Evolutionary conservation across 202 grass and related monocot genomes (phyloP).

Genomic region (Saccharum hybrid): DNA sequence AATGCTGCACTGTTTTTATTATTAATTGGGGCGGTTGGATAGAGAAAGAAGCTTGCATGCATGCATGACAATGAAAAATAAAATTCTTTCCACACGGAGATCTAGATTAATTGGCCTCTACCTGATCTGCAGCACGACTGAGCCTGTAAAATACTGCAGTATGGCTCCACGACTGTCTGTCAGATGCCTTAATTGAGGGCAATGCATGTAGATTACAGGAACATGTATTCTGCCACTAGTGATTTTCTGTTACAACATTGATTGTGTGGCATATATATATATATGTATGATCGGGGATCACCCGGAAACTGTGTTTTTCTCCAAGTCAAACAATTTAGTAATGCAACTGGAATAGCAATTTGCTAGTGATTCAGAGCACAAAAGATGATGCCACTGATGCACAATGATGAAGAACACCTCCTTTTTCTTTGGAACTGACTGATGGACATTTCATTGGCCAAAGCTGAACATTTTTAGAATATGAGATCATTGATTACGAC

Average conservation of each 20-base stretch:
- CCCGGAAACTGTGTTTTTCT: slow-evolving; percentile 25
- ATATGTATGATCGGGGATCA: not conserved
- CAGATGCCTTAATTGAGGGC: slow-evolving; percentile 38
- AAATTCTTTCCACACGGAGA: not conserved
- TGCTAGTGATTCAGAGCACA: slow-evolving; percentile 16
- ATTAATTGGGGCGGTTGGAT: slow-evolving; percentile 15
- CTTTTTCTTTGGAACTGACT: not conserved
- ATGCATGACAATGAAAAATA: no score
- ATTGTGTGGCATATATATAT: slow-evolving; percentile 24
- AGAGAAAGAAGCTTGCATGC: not conserved
- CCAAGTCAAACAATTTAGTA: slow-evolving; percentile 52
- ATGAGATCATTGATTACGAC: not conserved
- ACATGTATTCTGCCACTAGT: slow-evolving; percentile 36
- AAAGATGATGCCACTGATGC: not conserved
- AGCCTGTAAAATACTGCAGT: slow-evolving; percentile 5
- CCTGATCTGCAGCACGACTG: slow-evolving; percentile 41
- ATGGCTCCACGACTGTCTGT: slow-evolving; percentile 1
- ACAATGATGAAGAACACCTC: not conserved
- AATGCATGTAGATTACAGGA: slow-evolving; percentile 25
- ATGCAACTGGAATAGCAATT: slow-evolving; percentile 38
- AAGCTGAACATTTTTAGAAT: not conserved
- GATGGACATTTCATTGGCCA: not conserved
- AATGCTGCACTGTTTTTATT: not conserved
- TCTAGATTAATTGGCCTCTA: slow-evolving; percentile 37
- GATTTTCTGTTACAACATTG: slow-evolving; percentile 49